Evolutionary conservation across 1,284 basidiomycete species (phyloP), one percentile per base, ranked within the genome.

Genomic region (Cutaneotrichosporon cavernicola): DNA sequence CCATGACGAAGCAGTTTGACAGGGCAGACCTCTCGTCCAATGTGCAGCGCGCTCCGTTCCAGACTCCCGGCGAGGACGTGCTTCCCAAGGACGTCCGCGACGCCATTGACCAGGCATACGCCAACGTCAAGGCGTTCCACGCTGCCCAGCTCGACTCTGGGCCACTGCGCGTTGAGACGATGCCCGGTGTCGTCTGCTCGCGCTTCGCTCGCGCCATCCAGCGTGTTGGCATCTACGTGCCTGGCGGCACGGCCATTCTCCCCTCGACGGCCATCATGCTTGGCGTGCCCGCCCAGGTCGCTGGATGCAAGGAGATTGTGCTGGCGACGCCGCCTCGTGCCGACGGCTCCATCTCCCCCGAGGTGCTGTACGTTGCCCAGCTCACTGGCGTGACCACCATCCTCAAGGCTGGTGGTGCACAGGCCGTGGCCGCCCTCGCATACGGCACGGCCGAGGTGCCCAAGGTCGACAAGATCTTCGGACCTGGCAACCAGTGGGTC

Each of bases 381-480:
- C 85, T 95, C 60, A 88, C 91, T 30, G 93, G 93, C 36, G 94
- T 92, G 1, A 89, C 89, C 11, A 89, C 89, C 46, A 88, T 98
- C 68, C 84, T 98, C 69, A 92, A 91, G 78, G 94, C 94, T 6
- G 97, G 97, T 55, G 97, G 97, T 38, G 97, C 92, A 4, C 97
- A 99, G 78, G 97, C 97, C 2, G 87, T 99, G n/a, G 92, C 93
- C 16, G 96, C 94, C 0, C 85, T 99, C 81, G 97, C 97, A 1
- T 99, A 98, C 79, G 97, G 97, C 16, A 99, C 97, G 5, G 84
- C 90, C 76, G 89, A 89, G 3, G 93, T 96, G 9, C 93, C 94
- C n/a, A 99, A 99, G 82, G 97, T 99, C 18, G 97, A 99, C 85
- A 99, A 97, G 82, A 96, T 99, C 72, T 97, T 97, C 73, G 97